Percentiles rank a stretch among this genome's conserved stretches.
Conservation (phyloP, 139 green algal species). For the Tetradesmus obliquus region DNA sequence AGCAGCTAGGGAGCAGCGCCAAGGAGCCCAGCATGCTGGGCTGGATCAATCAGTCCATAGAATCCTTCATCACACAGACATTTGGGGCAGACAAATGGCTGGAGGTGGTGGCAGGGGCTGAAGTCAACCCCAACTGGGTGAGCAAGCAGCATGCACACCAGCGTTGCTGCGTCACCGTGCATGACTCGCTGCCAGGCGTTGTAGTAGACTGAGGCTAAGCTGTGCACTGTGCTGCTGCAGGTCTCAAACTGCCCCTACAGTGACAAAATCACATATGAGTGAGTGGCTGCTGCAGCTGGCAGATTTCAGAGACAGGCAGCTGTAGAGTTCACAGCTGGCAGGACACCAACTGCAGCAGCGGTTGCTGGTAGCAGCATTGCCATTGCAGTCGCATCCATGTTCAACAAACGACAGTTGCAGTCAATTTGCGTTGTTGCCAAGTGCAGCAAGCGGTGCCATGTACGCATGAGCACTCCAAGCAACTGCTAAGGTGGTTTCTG, state of each 20-base stretch:
- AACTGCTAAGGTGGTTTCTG: neutral
- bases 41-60: conserved; percentile 42
- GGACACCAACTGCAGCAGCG: neutral
- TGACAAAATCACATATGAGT: conserved; percentile 64
- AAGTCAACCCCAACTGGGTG: conserved; percentile 42
- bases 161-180: neutral
- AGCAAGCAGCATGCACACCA: neutral
- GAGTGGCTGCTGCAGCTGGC: conserved; percentile 8
- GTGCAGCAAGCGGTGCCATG: no score
- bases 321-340: neutral
- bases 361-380: neutral
- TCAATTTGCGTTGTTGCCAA: no score
- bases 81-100: conserved; percentile 57
- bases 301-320: neutral
- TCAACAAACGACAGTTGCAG: no score
- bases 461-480: neutral
- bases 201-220: neutral
- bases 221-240: neutral
- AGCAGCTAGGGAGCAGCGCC: neutral
- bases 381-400: neutral
- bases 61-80: conserved; percentile 48
- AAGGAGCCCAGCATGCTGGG: conserved; percentile 24
- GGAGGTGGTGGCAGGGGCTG: conserved; percentile 28
- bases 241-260: conserved; percentile 51
- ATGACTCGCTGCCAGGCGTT: neutral